Evolutionary conservation across 2,329 filamentous ascomycete genomes (phyloP), one percentile per base, ranked within the genome.

Genomic region (Cladophialophora bantiana): DNA sequence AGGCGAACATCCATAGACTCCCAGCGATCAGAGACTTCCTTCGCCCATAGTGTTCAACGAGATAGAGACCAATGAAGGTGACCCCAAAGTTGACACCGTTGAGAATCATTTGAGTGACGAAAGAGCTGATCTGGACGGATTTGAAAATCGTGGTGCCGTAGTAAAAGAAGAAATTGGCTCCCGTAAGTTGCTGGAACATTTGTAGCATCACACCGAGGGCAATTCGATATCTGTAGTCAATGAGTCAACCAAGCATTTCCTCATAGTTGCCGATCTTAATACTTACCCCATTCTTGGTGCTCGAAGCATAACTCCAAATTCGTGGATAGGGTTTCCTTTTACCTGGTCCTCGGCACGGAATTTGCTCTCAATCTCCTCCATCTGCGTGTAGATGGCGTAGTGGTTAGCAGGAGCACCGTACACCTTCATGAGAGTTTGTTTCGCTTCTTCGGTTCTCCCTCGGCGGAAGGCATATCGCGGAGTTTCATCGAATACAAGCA

Each of bases 21-120:
- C 89, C 90, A 13, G 86, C 74, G 69, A 91, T 85, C 1, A 93
- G 81, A 2, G 88, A 89, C 76, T 85, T 85, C 54, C 90, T 86
- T n/a, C 90, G 86, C 38, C 89, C 89, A 65, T 84, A 89, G 68
- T 84, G 84, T 74, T 91, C 88, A 0, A 92, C 88, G 26, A 91
- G 82, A 70, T 87, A 92, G 4, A 93, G 81, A 35, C 89, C 89
- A 40, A 84, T 83, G 69, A 91, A 87, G 31, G 70, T 71, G n/a
- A 58, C 85, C 59, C 80, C 83, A 10, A 92, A 88, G 72, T 92
- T 92, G 70, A 92, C 88, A 5, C 84, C 86, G 18, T 83, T 83
- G 9, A 90, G 82, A 66, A 92, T 91, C 75, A 92, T 86, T 74
- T 90, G 88, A 0, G 86, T 89, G 65, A 87, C 80, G 73, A 68